Conservation (phyloP, 306 rosid genomes). For the Cicer yamashitae region DNA sequence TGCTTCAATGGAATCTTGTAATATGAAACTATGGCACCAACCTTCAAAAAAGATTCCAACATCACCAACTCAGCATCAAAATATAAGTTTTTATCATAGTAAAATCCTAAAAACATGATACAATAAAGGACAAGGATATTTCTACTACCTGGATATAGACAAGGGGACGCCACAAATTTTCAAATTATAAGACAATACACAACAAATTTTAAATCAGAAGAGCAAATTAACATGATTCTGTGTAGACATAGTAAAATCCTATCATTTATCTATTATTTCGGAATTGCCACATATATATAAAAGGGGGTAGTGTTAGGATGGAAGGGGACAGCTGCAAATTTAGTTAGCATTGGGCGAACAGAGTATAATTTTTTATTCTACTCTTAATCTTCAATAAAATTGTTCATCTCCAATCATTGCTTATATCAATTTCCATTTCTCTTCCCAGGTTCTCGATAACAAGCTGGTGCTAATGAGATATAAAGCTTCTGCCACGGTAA, state of each 20-base stretch:
- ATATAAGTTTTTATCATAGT: conserved; percentile 21
- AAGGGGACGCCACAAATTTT: not conserved
- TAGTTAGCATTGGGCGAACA: not conserved
- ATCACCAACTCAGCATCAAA: conserved; percentile 45
- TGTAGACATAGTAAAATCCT: conserved; percentile 7
- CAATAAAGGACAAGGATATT: not conserved
- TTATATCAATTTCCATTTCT: not conserved
- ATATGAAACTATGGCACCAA: conserved; percentile 85
- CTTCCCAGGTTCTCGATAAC: not conserved
- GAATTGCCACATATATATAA: not conserved
- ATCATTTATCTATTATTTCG: conserved; percentile 2
- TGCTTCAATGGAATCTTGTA: conserved; percentile 92
- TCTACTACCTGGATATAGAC: not conserved
- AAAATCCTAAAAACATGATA: conserved; percentile 1
- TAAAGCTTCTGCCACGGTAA: conserved; percentile 5
- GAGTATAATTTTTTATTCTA: not conserved
- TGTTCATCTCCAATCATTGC: not conserved
- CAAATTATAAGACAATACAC: conserved; percentile 1
- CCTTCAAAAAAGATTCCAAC: conserved; percentile 61
- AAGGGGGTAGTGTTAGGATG: not conserved
- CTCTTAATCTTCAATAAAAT: not conserved
- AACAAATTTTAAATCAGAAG: conserved; percentile 20
- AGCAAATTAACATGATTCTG: conserved; percentile 24
- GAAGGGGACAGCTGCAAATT: not conserved
- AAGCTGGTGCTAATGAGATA: not conserved